Evolutionary conservation across 1,139 yeast species (phyloP), one percentile per base, ranked within the genome.

Genomic region (Barnettozyma hawaiiensis): DNA sequence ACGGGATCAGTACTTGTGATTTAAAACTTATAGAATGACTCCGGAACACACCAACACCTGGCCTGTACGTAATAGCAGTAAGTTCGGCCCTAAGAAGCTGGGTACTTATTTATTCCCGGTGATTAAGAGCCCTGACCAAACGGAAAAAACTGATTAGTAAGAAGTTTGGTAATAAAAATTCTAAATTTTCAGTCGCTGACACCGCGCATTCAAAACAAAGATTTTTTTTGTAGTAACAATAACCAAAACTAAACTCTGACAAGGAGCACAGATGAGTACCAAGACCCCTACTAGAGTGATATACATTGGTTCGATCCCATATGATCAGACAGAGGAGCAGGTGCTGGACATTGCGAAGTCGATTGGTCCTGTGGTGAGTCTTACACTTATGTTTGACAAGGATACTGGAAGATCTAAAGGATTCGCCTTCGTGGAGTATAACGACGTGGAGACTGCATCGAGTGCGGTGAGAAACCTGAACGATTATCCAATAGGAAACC

Each of bases 381-480:
- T 87, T 49, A 81, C 83, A 59, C 71, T 90, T 55, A 73, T 86
- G 59, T 86, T 90, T 60, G 97, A 90, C 61, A 83, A 85, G 35
- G 80, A 81, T 45, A 87, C 96, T 0, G 97, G 97, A 3, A 84
- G 82, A 58, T 85, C 96, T 15, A 87, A 84, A 61, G 97, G 97
- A 1, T 86, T 78, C 61, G 97, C 96, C 3, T 85, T 84, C 54
- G 82, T 90, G 18, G 90, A 85, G 53, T 90, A 85, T 35, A 42
- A 47, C 35, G 71, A 75, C 50, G 55, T 67, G 16, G 96, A 85
- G 53, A 85, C 96, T 0, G 96, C 97, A 1, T 81, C 86, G 2
- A 81, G 94, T 14, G 97, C 97, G 0, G 95, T 89, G 16, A 70
- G 97, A 46, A 92, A 90, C 64, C 68, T 90, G 52, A 85, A 86